Evolutionary conservation across 257 asterid genomes (phyloP).

Genomic region (Solanum virginianum): DNA sequence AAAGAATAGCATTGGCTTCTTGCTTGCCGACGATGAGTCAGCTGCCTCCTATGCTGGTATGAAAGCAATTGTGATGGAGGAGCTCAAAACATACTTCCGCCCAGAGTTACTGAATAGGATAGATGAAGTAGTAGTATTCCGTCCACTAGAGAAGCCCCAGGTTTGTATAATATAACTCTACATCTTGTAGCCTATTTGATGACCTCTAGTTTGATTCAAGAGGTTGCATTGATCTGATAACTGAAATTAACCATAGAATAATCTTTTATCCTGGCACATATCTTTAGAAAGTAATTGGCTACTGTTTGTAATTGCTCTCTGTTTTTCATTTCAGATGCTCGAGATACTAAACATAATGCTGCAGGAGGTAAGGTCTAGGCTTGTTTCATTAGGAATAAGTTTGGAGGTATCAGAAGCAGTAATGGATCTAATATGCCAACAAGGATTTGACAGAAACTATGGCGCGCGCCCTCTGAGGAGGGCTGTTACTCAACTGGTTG

Average conservation of each 20-base stretch:
- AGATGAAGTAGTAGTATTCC: slow-evolving; percentile 96
- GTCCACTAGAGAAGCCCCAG: slow-evolving; percentile 89
- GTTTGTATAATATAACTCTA: slow-evolving; percentile 21
- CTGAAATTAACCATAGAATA: background rate
- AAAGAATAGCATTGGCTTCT: slow-evolving; percentile 56
- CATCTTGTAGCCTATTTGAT: background rate
- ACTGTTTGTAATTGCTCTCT: background rate
- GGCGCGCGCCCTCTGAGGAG: slow-evolving; percentile 96
- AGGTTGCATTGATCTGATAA: background rate
- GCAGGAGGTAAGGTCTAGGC: slow-evolving; percentile 72
- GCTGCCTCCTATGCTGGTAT: slow-evolving; percentile 68
- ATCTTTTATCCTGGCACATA: background rate
- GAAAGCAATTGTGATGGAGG: slow-evolving; percentile 82
- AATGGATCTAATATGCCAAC: slow-evolving; percentile 63
- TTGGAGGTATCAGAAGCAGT: slow-evolving; percentile 80
- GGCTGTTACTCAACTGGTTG: slow-evolving; percentile 65
- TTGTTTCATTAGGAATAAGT: slow-evolving; percentile 42
- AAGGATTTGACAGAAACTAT: slow-evolving; percentile 82
- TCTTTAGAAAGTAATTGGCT: background rate
- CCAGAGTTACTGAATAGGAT: slow-evolving; percentile 92
- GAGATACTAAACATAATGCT: slow-evolving; percentile 73
- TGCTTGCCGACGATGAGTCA: slow-evolving; percentile 37
- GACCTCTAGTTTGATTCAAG: background rate
- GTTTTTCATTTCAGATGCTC: slow-evolving; percentile 51
- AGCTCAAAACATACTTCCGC: slow-evolving; percentile 85